Evolutionary conservation across 1,284 basidiomycete species (phyloP).

Genomic region (Megacollybia platyphylla): DNA sequence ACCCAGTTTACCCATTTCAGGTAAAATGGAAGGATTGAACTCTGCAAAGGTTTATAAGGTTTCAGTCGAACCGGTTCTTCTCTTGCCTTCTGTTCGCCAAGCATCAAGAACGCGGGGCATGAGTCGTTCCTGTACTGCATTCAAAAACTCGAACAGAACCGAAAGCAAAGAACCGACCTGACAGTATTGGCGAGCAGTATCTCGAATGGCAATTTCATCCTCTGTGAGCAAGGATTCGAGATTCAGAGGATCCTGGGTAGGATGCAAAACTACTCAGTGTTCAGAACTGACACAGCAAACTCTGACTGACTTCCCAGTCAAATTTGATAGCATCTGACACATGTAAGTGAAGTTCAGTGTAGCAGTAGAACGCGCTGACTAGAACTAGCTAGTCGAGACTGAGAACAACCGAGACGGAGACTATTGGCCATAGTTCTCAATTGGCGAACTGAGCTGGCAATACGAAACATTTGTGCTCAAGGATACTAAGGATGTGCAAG

Average conservation of each 20-base stretch:
- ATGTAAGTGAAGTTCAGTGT: neutral
- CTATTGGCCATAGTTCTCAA: too few species aligned
- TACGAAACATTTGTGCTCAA: too few species aligned
- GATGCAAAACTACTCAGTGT: neutral
- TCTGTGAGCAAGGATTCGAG: slow-evolving; percentile 74
- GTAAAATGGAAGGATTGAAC: slow-evolving; percentile 70
- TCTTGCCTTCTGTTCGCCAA: slow-evolving; percentile 74
- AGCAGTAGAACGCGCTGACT: slow-evolving; percentile 2
- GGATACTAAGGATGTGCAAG: too few species aligned
- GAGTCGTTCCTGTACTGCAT: slow-evolving; percentile 52
- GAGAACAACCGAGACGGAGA: too few species aligned
- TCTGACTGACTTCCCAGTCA: slow-evolving; percentile 51
- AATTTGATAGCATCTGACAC: slow-evolving; percentile 38
- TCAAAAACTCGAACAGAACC: neutral
- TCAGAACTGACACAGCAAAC: neutral
- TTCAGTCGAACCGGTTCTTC: neutral
- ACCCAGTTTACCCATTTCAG: slow-evolving; percentile 90
- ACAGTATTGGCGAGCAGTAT: slow-evolving; percentile 78
- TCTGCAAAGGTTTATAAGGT: slow-evolving; percentile 25
- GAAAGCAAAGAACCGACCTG: slow-evolving; percentile 34
- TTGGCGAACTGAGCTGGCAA: too few species aligned
- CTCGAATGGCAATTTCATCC: slow-evolving; percentile 86
- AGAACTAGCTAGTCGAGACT: neutral
- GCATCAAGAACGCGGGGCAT: slow-evolving; percentile 77
- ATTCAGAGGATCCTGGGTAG: slow-evolving; percentile 60